Evolutionary conservation across 345 rosid genomes (phyloP).

Genomic region (Geranium rotundifolium): DNA sequence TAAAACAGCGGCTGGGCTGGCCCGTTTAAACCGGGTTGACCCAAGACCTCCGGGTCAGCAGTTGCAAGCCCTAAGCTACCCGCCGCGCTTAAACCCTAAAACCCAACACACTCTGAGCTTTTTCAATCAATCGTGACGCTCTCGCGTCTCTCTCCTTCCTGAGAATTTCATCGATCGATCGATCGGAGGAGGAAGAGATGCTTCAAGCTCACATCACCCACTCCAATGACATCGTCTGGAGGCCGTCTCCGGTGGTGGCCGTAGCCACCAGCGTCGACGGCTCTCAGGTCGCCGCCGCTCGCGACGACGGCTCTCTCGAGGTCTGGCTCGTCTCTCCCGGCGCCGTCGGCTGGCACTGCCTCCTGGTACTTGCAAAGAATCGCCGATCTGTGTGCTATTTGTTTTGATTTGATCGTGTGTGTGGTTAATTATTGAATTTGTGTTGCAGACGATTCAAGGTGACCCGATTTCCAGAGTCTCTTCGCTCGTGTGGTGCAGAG

Average conservation of each 20-base stretch:
- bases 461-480: conserved; percentile 65
- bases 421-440: neutral
- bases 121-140: neutral
- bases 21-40: neutral
- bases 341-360: conserved; percentile 95
- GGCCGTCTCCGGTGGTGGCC: conserved; percentile 72
- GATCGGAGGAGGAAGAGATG: conserved; percentile 16
- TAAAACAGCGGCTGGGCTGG: neutral
- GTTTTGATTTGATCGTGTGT: neutral
- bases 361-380: conserved; percentile 36
- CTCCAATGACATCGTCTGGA: conserved; percentile 54
- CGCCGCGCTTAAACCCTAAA: neutral
- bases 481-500: conserved; percentile 67
- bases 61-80: neutral
- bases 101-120: neutral
- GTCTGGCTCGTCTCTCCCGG: conserved; percentile 96
- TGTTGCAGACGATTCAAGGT: conserved; percentile 68
- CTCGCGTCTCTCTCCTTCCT: neutral
- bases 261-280: conserved; percentile 68
- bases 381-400: neutral
- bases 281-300: conserved; percentile 70
- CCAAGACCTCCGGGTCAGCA: neutral
- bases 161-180: neutral
- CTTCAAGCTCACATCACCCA: conserved; percentile 51
- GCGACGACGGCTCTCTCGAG: conserved; percentile 91